Base-by-base conservation (phyloP, 2,329 filamentous ascomycete species). In the Microsporum audouinii region DNA sequence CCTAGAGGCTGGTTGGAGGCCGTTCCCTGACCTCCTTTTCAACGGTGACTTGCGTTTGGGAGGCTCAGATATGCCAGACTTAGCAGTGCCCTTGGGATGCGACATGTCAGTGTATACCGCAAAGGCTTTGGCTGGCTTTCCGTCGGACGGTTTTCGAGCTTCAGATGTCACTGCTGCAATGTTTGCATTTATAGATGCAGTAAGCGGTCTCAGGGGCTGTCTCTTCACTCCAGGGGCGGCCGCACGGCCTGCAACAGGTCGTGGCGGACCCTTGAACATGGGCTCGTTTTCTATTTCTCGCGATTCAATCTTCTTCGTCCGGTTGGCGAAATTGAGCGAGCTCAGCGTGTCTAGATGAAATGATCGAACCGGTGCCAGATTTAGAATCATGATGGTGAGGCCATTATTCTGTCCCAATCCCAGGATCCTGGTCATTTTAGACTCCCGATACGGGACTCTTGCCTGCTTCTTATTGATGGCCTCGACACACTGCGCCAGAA, bases 281-380 rank as follows among this genome's bases (percentile, higher is more conserved):
- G 95, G 87, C 70, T 96, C 91, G 70, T 97, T 97, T 73, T 97
- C 92, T 62, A 96, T 89, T 73, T 97, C 94, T 58, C 90, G 87
- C 8, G 96, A 88, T 73, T 97, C 92, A 67, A 97, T 96, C 69
- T 95, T 90, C 79, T 96, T 96, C 29, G 92, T 95, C 8, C 92
- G 84, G 58, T 94, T 96, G 69, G 91, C 94, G 69, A 97, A 94
- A 70, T 96, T 96, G 59, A 97, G 78, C 64, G 91, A 96, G 74
- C 89, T 95, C 4, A 96, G 80, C 0, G 92, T 96, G 71, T 97
- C 92, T 43, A 96, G 81, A 70, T 97, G 92, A 71, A 95, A 97
- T 67, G 89, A 91, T 64, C 89, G 85, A n/a, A 95, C 81, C 0
- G 94, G 91, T 0, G 92, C 89, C 2, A 97, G 82, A 70, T 97